Percentiles rank a stretch among this genome's conserved stretches.
These are phyloP conservation scores for Epichloe typhina DNA, from an alignment of 2,329 filamentous ascomycete genomes.

Conservation along the genomic window DNA sequence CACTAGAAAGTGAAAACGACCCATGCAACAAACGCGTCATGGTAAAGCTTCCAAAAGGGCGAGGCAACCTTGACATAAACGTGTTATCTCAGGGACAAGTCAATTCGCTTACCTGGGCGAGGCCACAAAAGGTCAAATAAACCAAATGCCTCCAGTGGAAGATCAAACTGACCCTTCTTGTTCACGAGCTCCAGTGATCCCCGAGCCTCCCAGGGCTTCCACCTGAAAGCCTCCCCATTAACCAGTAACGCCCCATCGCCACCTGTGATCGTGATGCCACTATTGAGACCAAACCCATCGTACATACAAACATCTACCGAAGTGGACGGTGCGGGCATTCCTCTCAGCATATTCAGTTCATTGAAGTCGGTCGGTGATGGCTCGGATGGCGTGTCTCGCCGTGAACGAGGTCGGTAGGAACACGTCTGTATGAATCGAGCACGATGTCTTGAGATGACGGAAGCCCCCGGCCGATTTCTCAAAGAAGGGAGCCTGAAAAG, in stretches of 20 bases:
- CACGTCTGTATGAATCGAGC: constrained; percentile 8
- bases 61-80: not conserved
- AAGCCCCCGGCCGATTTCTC: not conserved
- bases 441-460: not conserved
- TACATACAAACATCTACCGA: constrained; percentile 69
- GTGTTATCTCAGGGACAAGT: not conserved
- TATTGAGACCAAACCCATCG: constrained; percentile 80
- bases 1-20: not conserved
- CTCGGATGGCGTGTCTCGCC: constrained; percentile 16
- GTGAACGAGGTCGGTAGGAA: constrained; percentile 6
- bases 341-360: constrained; percentile 65
- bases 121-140: constrained; percentile 76
- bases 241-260: constrained; percentile 67
- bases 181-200: constrained; percentile 47
- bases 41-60: not conserved
- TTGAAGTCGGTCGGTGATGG: constrained; percentile 48
- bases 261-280: constrained; percentile 55
- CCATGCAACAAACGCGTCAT: not conserved
- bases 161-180: constrained; percentile 68
- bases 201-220: constrained; percentile 63
- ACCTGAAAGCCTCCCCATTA: constrained; percentile 75
- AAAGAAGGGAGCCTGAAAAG: not conserved
- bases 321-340: constrained; percentile 64
- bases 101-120: constrained; percentile 56
- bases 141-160: constrained; percentile 57